Conservation (phyloP, 78 protist genomes). For the Dictyostelium brefeldianum region DNA sequence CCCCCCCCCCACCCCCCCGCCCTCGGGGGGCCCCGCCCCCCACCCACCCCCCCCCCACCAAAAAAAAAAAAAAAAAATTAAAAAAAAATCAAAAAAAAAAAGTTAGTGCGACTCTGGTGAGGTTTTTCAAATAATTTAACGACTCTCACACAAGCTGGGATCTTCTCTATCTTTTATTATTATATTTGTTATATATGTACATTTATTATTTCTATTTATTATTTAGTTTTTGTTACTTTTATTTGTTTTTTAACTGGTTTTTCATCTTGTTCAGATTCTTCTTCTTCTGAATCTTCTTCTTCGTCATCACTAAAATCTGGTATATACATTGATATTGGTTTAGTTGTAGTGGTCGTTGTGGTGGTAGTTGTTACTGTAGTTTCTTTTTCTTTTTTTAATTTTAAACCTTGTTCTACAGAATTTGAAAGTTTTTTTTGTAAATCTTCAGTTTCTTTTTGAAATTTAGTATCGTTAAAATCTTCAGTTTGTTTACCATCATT, state of each 20-base stretch:
- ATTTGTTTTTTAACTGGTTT: background rate
- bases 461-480: conserved; percentile 46
- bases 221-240: conserved; percentile 40
- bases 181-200: background rate
- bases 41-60: too few species aligned
- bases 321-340: conserved; percentile 19
- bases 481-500: background rate
- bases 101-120: background rate
- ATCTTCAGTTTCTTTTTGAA: conserved; percentile 48
- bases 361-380: conserved; percentile 45
- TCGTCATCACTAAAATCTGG: conserved; percentile 60
- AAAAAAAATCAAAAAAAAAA: background rate
- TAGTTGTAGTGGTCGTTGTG: conserved; percentile 29
- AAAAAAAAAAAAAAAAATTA: background rate
- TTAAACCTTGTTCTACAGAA: conserved; percentile 66
- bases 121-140: too few species aligned
- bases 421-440: conserved; percentile 28
- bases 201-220: background rate
- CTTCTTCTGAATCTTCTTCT: conserved; percentile 27
- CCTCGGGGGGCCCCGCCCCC: too few species aligned
- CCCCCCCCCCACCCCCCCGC: too few species aligned
- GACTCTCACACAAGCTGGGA: too few species aligned
- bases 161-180: background rate
- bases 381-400: conserved; percentile 16
- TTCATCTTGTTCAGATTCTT: conserved; percentile 3